These are phyloP conservation scores for Diplosphaera chodatii DNA, from an alignment of 139 green algal genomes.

Conservation along the genomic window DNA sequence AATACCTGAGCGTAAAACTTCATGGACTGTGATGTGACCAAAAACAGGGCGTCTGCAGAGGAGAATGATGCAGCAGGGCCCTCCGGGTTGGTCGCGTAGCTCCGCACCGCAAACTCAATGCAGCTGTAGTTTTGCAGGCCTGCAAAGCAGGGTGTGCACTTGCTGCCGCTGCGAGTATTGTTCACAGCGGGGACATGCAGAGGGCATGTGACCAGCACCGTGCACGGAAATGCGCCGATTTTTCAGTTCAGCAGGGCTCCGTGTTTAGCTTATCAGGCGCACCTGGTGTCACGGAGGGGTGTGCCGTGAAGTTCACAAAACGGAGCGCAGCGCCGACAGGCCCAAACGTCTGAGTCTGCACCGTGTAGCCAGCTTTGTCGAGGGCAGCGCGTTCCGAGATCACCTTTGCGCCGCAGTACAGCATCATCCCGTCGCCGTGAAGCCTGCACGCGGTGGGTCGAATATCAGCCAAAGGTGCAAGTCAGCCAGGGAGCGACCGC, in stretches of 20 bases:
- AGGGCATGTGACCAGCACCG: no score
- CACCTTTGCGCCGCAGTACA: background rate
- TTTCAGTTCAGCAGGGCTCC: no score
- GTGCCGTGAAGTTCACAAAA: background rate
- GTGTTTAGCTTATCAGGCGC: no score
- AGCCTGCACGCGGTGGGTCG: no score
- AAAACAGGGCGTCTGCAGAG: background rate
- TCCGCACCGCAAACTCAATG: background rate
- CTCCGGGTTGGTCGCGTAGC: background rate
- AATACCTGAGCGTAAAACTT: background rate
- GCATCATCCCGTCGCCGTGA: background rate
- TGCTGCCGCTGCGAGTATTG: no score
- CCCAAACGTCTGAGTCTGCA: background rate
- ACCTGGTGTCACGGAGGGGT: background rate
- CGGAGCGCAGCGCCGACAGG: background rate
- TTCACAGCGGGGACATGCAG: no score
- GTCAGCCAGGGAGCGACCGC: no score
- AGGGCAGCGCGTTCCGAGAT: background rate
- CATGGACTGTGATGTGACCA: background rate
- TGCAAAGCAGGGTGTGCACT: no score
- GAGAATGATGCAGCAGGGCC: background rate
- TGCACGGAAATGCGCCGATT: no score
- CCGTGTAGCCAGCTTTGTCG: background rate
- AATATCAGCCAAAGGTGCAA: no score
- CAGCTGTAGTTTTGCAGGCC: background rate